Evolutionary conservation across 495 filamentous ascomycete genomes (phyloP), one percentile per base, ranked within the genome.

Genomic region (Xylaria venustula): DNA sequence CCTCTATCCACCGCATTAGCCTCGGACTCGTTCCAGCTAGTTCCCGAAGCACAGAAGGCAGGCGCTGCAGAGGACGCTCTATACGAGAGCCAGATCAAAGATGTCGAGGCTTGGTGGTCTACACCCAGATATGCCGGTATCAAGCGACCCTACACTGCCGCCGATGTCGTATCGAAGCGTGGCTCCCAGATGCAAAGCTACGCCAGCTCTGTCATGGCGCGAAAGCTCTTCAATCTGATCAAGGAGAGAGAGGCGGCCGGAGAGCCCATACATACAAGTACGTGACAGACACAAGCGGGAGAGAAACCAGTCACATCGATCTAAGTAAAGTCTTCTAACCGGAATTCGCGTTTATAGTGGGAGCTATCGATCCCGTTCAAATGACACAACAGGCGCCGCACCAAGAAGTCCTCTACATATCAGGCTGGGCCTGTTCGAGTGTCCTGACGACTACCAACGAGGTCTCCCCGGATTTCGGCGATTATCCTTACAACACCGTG

Each of bases 401-500:
- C 74, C 94, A 98, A 72, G 95, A 98, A 74, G 88, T 96, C 5
- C 82, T 98, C 17, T 98, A 98, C 75, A 82, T 98, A 34, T 96
- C 91, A 8, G 94, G 94, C 44, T 98, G 94, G 94, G 94, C 95
- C 2, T 98, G 95, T 76, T 96, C 92, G 0, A 92, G 91, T 5
- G 82, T 96, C 12, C 79, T 98, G 22, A 98, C 95, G 0, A 88
- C 85, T 1, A 97, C 94, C 22, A 97, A 98, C 76, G 94, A 98
- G 72, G 94, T 98, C 3, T 96, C 91, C 1, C 88, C 94, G 6
- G 94, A 98, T 71, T 95, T 98, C 71, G 94, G 94, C 61, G 94
- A 98, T 71, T 98, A 98, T 74, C 94, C 94, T 2, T 98, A 98
- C 75, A 97, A 97, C 70, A 98, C 94, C 0, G 94, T 98, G 4